Evolutionary conservation across 1,284 basidiomycete genomes (phyloP).

Genomic region (Malassezia nana): DNA sequence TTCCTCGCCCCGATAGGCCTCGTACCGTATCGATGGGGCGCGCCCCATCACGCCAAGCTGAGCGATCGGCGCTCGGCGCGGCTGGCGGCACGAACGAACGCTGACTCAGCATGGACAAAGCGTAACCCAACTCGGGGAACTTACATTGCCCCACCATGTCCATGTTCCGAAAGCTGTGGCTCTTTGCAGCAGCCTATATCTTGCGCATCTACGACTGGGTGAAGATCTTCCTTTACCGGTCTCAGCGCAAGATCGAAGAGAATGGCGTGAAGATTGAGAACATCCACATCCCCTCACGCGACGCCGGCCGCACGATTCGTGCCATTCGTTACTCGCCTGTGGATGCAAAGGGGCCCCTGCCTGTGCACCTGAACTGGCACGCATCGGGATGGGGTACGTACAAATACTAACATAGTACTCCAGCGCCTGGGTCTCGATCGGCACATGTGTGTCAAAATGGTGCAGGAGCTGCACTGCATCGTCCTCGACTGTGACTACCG

Average conservation of each 20-base stretch:
- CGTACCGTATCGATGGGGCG: not conserved
- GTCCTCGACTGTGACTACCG: slow-evolving; percentile 38
- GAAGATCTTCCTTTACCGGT: not conserved
- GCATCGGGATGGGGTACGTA: slow-evolving; percentile 20
- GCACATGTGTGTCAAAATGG: not conserved
- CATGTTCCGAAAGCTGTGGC: not conserved
- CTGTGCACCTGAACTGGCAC: slow-evolving; percentile 25
- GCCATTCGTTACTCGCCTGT: slow-evolving; percentile 12
- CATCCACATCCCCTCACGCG: slow-evolving; percentile 14
- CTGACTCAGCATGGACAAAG: too few species aligned
- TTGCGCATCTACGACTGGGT: slow-evolving; percentile 1
- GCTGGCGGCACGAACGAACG: too few species aligned
- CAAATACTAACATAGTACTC: not conserved
- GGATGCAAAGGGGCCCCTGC: slow-evolving; percentile 11
- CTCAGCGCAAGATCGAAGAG: not conserved
- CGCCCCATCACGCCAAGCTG: not conserved
- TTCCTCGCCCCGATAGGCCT: not conserved
- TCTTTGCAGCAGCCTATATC: not conserved
- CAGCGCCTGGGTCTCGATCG: slow-evolving; percentile 14
- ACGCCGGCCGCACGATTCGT: slow-evolving; percentile 8
- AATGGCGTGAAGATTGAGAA: slow-evolving; percentile 6
- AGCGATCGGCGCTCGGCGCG: too few species aligned
- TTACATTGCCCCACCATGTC: not conserved
- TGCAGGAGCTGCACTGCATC: slow-evolving; percentile 13
- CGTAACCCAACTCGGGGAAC: too few species aligned